Percentiles rank a stretch among this genome's conserved stretches.
Evolutionary conservation across 2,329 filamentous ascomycete species (phyloP).

Genomic region (Laburnicola sp.): DNA sequence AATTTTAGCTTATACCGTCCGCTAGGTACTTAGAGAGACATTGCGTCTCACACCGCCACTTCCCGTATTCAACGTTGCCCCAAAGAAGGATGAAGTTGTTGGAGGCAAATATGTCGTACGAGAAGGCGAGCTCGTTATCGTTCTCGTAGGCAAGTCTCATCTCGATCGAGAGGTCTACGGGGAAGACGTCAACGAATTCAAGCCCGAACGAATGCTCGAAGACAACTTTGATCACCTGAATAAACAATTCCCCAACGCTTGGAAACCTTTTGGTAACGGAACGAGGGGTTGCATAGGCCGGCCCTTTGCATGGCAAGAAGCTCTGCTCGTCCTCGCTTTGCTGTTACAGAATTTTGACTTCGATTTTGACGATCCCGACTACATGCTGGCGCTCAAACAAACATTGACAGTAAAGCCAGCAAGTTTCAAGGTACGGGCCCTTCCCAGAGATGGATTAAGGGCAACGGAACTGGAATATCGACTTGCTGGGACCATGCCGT

Average conservation of each 20-base stretch:
- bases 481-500: too few relatives aligned
- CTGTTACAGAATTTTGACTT: slow-evolving; percentile 74
- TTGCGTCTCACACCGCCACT: slow-evolving; percentile 57
- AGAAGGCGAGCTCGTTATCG: slow-evolving; percentile 18
- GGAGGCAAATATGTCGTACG: slow-evolving; percentile 39
- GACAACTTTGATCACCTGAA: slow-evolving; percentile 18
- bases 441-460: slow-evolving; percentile 3
- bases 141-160: slow-evolving; percentile 12
- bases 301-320: slow-evolving; percentile 74
- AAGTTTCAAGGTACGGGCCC: slow-evolving; percentile 51
- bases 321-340: slow-evolving; percentile 26
- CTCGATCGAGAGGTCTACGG: slow-evolving; percentile 22
- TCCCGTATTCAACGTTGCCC: slow-evolving; percentile 49
- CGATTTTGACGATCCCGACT: slow-evolving; percentile 62
- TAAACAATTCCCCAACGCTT: slow-evolving; percentile 12
- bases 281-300: slow-evolving; percentile 71
- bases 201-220: slow-evolving; percentile 26
- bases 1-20: too few relatives aligned
- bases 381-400: slow-evolving; percentile 58
- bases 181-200: slow-evolving; percentile 20
- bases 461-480: neutral
- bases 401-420: slow-evolving; percentile 67
- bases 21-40: slow-evolving; percentile 51
- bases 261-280: slow-evolving; percentile 68
- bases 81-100: slow-evolving; percentile 14